A percentile compares a stretch with the other conserved stretches of the same genome.
These are phyloP conservation scores for Leccinum pachyderme DNA, from an alignment of 1,284 basidiomycete species.

Conservation along the genomic window DNA sequence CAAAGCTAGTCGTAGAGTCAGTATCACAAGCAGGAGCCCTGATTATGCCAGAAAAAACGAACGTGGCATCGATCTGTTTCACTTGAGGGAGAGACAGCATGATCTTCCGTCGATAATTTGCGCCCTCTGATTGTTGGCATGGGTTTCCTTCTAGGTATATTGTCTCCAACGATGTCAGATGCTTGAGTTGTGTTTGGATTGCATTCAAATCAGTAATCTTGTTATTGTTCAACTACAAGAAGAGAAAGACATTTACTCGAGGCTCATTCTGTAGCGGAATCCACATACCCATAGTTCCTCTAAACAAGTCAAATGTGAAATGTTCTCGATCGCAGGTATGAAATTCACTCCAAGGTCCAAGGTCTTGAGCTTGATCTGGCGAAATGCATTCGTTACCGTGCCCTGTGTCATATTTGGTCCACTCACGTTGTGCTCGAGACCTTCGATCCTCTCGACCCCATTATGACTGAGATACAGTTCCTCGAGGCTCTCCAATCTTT, in stretches of 20 bases:
- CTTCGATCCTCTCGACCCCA: slow-evolving; percentile 83
- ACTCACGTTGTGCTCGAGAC: slow-evolving; percentile 79
- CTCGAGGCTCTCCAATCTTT: slow-evolving; percentile 71
- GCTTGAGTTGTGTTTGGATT: slow-evolving; percentile 73
- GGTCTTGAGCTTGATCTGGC: slow-evolving; percentile 75
- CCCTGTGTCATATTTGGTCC: background rate
- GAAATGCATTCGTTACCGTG: background rate
- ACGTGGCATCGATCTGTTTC: slow-evolving; percentile 95
- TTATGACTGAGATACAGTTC: slow-evolving; percentile 96
- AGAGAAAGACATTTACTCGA: background rate
- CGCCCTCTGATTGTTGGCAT: slow-evolving; percentile 76
- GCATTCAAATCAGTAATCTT: slow-evolving; percentile 68
- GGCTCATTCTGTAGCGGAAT: background rate
- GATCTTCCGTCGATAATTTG: slow-evolving; percentile 86
- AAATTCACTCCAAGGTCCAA: slow-evolving; percentile 90
- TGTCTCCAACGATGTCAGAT: slow-evolving; percentile 73
- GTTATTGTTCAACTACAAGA: slow-evolving; percentile 81
- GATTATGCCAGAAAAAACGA: slow-evolving; percentile 33
- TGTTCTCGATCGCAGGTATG: slow-evolving; percentile 74
- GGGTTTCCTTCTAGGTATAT: slow-evolving; percentile 97
- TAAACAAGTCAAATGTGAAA: slow-evolving; percentile 73
- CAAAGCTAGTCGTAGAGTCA: slow-evolving; percentile 20
- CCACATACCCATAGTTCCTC: slow-evolving; percentile 91
- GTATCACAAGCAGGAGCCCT: background rate
- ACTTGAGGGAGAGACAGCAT: slow-evolving; percentile 87